These are phyloP conservation scores for Flaveria robusta DNA, from an alignment of 129 eudicot species.

Conservation along the genomic window DNA sequence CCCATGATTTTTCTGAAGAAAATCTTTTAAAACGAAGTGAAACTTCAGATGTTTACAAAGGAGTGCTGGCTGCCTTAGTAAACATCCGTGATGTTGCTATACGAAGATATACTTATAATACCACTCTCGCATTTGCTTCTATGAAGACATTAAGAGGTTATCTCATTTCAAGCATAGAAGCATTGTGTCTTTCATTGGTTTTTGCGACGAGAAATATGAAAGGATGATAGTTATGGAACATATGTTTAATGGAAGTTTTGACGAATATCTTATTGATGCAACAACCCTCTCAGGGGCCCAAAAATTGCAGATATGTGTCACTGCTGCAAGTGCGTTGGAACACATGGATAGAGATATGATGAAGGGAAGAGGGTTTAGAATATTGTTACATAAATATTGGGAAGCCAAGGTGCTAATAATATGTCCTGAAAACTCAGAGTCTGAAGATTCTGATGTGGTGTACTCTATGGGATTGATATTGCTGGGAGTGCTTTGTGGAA, in stretches of 20 bases:
- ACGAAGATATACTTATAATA: neutral
- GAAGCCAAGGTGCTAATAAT: neutral
- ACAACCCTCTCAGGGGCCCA: constrained; percentile 14
- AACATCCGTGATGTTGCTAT: neutral
- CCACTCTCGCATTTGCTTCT: too few species aligned
- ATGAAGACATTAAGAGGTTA: neutral
- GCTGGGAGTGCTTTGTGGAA: neutral
- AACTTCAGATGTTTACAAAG: constrained; percentile 4
- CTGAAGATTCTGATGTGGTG: too few species aligned
- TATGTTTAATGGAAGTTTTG: neutral
- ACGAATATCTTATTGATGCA: constrained; percentile 3
- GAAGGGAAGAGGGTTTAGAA: neutral
- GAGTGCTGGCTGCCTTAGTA: neutral
- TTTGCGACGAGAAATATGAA: neutral
- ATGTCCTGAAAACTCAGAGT: neutral
- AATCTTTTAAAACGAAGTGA: neutral
- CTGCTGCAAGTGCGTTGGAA: neutral
- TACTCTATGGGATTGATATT: neutral
- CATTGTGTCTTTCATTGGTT: constrained; percentile 1
- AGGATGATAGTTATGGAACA: neutral
- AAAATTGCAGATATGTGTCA: constrained; percentile 17
- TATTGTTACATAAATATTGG: constrained; percentile 8
- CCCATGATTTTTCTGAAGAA: constrained; percentile 1
- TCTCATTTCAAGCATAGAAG: neutral
- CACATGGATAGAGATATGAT: neutral